phyloP scores from a whole-genome alignment of 805 yeast genomes.

The Scheffersomyces amazonensis region DNA sequence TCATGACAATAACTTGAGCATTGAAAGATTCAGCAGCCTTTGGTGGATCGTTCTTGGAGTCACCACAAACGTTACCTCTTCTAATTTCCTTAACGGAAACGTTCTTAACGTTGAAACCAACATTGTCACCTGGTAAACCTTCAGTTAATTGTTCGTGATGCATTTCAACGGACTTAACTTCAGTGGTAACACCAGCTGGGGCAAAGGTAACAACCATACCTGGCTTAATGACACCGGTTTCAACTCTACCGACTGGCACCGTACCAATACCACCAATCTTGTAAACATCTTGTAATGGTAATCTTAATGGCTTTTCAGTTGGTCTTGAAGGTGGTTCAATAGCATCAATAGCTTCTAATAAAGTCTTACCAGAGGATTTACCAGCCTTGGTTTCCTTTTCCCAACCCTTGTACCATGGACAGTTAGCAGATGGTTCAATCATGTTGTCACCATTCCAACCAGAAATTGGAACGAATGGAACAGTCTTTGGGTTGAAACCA shows the following conservation, averaged over 20 bases:
- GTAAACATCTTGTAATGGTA: constrained; percentile 89
- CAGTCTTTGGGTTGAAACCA: constrained; percentile 80
- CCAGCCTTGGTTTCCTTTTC: constrained; percentile 72
- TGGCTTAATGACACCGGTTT: constrained; percentile 88
- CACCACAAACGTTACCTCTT: constrained; percentile 93
- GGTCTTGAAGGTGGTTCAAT: constrained; percentile 80
- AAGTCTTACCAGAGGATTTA: constrained; percentile 70
- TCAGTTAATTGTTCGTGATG: constrained; percentile 78
- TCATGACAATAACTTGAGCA: constrained; percentile 83
- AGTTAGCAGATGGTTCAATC: constrained; percentile 79
- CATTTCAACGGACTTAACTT: constrained; percentile 86
- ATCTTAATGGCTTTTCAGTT: constrained; percentile 82
- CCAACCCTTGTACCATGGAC: constrained; percentile 91
- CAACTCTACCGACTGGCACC: constrained; percentile 93
- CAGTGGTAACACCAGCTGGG: constrained; percentile 88
- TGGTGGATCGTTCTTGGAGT: constrained; percentile 88
- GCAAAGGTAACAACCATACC: constrained; percentile 89
- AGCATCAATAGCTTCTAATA: constrained; percentile 82
- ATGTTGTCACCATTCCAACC: constrained; percentile 95
- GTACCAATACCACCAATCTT: constrained; percentile 91
- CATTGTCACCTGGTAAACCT: constrained; percentile 91
- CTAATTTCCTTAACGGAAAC: constrained; percentile 86
- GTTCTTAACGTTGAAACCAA: constrained; percentile 88
- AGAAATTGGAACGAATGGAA: constrained; percentile 86
- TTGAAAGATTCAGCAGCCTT: constrained; percentile 74